phyloP scores from a whole-genome alignment of 805 yeast genomes.

The Naumovozyma dairenensis region DNA sequence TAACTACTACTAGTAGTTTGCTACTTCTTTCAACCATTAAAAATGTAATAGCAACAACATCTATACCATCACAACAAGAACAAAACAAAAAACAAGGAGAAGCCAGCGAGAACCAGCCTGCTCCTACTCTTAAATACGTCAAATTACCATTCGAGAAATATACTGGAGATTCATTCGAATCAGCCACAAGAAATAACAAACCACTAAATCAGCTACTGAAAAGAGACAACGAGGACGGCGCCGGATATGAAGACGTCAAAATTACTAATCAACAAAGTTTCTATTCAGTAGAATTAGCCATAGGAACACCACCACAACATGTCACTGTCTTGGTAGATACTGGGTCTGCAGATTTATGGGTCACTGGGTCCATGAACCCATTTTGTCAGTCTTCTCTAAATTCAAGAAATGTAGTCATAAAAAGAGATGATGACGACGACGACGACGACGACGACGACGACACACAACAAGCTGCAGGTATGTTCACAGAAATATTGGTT shows the following conservation, averaged over 20 bases:
- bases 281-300: constrained; percentile 31
- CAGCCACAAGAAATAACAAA: background rate
- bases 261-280: constrained; percentile 34
- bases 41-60: background rate
- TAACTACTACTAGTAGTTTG: background rate
- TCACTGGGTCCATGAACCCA: constrained; percentile 30
- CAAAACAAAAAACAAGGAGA: too few species aligned
- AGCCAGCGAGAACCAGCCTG: background rate
- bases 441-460: background rate
- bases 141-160: constrained; percentile 16
- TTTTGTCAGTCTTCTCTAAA: constrained; percentile 12
- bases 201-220: constrained; percentile 4
- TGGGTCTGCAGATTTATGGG: constrained; percentile 43
- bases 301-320: constrained; percentile 39
- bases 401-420: background rate
- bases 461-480: background rate
- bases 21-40: background rate
- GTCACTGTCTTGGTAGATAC: constrained; percentile 38
- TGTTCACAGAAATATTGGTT: background rate
- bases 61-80: background rate
- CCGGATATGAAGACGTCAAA: constrained; percentile 6
- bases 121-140: constrained; percentile 3
- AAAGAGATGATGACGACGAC: background rate
- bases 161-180: constrained; percentile 12
- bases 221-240: constrained; percentile 8